Conservation (phyloP, 2,329 filamentous ascomycete species). For the Neurospora sp. region DNA sequence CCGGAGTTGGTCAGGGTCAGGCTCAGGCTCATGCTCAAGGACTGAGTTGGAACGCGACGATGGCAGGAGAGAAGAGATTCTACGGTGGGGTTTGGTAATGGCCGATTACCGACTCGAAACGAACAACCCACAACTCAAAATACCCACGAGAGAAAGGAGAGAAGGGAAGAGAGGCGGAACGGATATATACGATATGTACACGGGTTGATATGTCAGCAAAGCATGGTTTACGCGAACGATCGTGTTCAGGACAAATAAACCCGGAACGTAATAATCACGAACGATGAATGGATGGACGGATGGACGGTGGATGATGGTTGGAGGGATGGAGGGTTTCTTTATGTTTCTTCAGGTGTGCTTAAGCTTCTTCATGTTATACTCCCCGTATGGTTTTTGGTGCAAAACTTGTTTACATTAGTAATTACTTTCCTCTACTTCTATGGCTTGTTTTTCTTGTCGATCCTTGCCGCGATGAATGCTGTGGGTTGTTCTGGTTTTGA, state of each 20-base stretch:
- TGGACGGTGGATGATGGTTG: background rate
- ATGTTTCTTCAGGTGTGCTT: background rate
- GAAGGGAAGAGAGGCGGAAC: background rate
- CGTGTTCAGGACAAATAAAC: background rate
- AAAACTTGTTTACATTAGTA: background rate
- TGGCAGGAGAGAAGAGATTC: background rate
- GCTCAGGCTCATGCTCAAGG: background rate
- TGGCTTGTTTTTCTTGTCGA: background rate
- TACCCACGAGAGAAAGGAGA: background rate
- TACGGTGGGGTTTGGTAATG: background rate
- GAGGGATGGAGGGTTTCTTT: background rate
- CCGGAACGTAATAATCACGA: background rate
- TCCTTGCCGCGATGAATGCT: background rate
- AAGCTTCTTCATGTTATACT: background rate
- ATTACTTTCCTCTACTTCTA: background rate
- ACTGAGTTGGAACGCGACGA: background rate
- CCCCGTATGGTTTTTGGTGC: background rate
- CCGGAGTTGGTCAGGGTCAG: background rate
- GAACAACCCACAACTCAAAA: background rate
- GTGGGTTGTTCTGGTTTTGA: background rate
- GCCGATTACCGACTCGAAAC: background rate
- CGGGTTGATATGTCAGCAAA: background rate
- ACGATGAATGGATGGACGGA: background rate
- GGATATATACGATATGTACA: background rate
- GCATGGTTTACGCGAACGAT: background rate